A percentile compares a stretch with the other conserved stretches of the same genome.
Conservation (phyloP, 176 grass and related monocot species). For the Saccharum officinarum region DNA sequence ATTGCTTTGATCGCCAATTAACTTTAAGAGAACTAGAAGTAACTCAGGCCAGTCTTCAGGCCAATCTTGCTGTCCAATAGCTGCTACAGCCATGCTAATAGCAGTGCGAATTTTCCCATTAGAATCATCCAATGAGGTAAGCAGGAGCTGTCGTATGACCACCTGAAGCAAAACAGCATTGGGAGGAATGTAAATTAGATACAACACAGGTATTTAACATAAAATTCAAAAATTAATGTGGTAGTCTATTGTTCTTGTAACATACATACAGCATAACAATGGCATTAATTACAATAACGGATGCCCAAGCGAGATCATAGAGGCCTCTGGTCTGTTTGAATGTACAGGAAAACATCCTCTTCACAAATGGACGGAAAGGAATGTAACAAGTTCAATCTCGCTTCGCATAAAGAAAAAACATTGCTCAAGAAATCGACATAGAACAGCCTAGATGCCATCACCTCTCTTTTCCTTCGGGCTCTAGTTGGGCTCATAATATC, state of each 20-base stretch:
- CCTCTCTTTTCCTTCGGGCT: neutral
- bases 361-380: neutral
- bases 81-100: conserved; percentile 86
- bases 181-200: neutral
- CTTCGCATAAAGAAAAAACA: neutral
- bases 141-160: conserved; percentile 77
- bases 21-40: conserved; percentile 80
- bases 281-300: neutral
- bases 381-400: neutral
- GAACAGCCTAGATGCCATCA: neutral
- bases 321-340: neutral
- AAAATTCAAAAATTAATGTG: neutral
- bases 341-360: neutral
- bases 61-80: conserved; percentile 94
- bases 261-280: neutral
- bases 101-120: conserved; percentile 92
- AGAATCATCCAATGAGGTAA: conserved; percentile 77
- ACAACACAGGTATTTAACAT: neutral
- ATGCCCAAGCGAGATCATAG: neutral
- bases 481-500: neutral
- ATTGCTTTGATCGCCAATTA: conserved; percentile 79
- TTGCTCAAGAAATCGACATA: neutral
- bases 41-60: conserved; percentile 95
- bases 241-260: neutral
- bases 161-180: conserved; percentile 42